Conservation (phyloP, 169 alveolate genomes). For the Plasmodium coatneyi region DNA sequence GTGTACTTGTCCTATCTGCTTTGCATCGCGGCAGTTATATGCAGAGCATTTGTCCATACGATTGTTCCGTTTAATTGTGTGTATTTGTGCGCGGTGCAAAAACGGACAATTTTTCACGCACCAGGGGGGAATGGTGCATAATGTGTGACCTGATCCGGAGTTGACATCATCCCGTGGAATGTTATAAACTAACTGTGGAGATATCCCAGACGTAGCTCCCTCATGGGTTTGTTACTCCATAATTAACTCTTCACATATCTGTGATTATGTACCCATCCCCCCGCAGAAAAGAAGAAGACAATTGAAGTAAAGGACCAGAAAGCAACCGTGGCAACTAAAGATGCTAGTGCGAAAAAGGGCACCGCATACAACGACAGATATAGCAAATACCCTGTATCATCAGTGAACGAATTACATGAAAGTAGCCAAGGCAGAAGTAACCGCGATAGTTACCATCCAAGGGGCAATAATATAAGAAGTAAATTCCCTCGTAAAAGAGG, state of each 20-base stretch:
- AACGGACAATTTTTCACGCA: neutral
- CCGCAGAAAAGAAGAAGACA: neutral
- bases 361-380: slow-evolving; percentile 35
- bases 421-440: slow-evolving; percentile 19
- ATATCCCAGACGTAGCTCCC: neutral
- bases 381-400: slow-evolving; percentile 8
- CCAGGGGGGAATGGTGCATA: neutral
- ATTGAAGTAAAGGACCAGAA: neutral
- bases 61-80: neutral
- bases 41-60: neutral
- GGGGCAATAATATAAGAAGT: slow-evolving; percentile 63
- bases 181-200: neutral
- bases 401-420: slow-evolving; percentile 36
- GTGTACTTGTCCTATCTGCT: neutral
- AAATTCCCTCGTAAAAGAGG: slow-evolving; percentile 31
- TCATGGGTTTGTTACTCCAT: too few species aligned
- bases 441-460: slow-evolving; percentile 24
- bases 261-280: neutral
- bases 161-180: neutral
- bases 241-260: neutral
- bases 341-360: slow-evolving; percentile 12
- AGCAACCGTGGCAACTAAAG: slow-evolving; percentile 18
- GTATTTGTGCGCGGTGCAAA: neutral
- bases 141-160: neutral
- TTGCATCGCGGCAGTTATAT: neutral